Evolutionary conservation across 2,329 filamentous ascomycete species (phyloP), one percentile per base, ranked within the genome.

Genomic region (Sclerotinia minor): DNA sequence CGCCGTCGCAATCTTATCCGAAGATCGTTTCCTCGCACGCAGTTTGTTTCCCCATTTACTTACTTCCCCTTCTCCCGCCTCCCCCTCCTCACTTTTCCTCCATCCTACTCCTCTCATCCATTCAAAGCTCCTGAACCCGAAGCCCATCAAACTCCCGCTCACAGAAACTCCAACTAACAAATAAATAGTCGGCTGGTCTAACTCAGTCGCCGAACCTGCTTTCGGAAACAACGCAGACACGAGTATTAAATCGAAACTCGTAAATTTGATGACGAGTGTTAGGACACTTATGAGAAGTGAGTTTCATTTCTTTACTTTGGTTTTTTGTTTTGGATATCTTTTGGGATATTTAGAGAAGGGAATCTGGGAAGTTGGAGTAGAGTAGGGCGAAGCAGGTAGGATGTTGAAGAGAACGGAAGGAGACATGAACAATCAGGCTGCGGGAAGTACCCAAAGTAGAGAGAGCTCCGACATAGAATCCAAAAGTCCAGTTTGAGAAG

Each of bases 281-380:
- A 85, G 94, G 79, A 97, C 92, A 68, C 83, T 98, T 66, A 96
- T 96, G 92, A 87, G 94, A 82, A 93, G 94, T 97, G 85, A 69
- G 89, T 86, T 45, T 47, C 65, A 32, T 53, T 44, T 61, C 17
- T 32, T 6, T 61, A n/a, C n/a, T n/a, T n/a, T n/a, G n/a, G 15
- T 5, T 9, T 2, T 15, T 61, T 29, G 11, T n/a, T n/a, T n/a
- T n/a, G n/a, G n/a, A n/a, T 58, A 45, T 47, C 41, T 41, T 41
- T 35, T 24, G n/a, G 41, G 50, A 52, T 19, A 9, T 26, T 45
- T 59, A 13, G 8, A n/a, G 9, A 54, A 15, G 8, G 29, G 9
- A 54, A 15, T 24, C 5, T 45, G 24, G 11, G 4, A 29, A 13
- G 8, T 54, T 13, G 38, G 11, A 41, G 38, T 13, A 15, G 19